Conservation (phyloP, 176 grass and related monocot species). For the Lolium perenne region DNA sequence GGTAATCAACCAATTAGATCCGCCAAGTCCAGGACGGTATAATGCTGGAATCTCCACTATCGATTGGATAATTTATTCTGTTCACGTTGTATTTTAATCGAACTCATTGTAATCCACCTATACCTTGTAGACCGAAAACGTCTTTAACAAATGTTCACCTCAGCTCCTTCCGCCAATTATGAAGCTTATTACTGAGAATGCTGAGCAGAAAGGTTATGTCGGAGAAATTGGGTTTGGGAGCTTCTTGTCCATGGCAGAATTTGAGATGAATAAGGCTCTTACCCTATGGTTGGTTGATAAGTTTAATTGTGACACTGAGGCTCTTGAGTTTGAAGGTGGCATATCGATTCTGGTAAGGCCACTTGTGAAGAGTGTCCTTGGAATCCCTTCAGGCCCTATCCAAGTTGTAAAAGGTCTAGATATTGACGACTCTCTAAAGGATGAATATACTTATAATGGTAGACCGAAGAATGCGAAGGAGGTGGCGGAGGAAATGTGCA, state of each 20-base stretch:
- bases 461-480: neutral
- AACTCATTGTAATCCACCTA: neutral
- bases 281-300: conserved; percentile 9
- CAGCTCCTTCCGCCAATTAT: neutral
- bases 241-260: neutral
- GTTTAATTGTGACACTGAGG: neutral
- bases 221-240: neutral
- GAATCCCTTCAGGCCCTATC: neutral
- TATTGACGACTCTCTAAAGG: neutral
- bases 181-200: neutral
- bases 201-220: neutral
- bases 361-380: conserved; percentile 5
- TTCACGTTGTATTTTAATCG: neutral
- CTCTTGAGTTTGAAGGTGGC: neutral
- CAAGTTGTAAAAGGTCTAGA: neutral
- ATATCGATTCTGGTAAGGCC: conserved; percentile 6
- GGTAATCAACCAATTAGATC: neutral
- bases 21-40: neutral
- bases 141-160: neutral
- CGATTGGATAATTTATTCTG: neutral
- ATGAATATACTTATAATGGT: neutral
- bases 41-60: neutral
- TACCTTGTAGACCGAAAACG: neutral
- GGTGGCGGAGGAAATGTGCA: neutral
- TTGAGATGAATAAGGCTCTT: neutral